Percentiles rank a stretch among this genome's conserved stretches.
phyloP scores from a whole-genome alignment of 768 basidiomycete genomes.

The Suillus subluteus region DNA sequence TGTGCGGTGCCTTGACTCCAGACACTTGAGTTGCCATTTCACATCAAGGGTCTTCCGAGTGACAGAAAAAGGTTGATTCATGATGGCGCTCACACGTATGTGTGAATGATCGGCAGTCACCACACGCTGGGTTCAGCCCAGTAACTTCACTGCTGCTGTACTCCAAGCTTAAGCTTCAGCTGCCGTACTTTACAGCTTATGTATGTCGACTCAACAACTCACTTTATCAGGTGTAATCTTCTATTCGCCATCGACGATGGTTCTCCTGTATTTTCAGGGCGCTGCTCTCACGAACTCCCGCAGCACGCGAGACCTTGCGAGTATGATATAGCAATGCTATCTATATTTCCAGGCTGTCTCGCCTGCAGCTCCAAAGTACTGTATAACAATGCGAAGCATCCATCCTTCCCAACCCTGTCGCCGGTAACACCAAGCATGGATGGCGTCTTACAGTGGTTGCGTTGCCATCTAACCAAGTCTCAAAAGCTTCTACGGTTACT shows the following conservation, averaged over 20 bases:
- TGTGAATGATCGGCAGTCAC: neutral
- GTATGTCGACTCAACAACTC: neutral
- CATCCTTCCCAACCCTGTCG: neutral
- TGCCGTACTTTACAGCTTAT: neutral
- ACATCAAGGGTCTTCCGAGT: too few species aligned
- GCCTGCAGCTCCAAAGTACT: neutral
- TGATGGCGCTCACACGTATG: neutral
- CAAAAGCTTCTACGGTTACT: constrained; percentile 39
- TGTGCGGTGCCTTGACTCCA: too few species aligned
- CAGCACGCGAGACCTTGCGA: constrained; percentile 1
- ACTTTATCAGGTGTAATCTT: neutral
- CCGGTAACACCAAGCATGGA: neutral
- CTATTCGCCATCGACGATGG: neutral
- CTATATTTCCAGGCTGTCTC: constrained; percentile 1
- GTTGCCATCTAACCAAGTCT: constrained; percentile 4
- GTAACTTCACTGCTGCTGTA: neutral
- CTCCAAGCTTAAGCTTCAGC: neutral
- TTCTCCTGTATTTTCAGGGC: neutral
- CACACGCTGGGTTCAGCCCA: neutral
- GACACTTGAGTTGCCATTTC: too few species aligned
- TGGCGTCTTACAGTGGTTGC: neutral
- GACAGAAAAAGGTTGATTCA: too few species aligned
- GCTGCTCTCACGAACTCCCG: neutral
- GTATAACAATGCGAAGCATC: neutral
- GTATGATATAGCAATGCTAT: neutral